These are phyloP conservation scores for Plantago elongata DNA, from an alignment of 257 asterid genomes.

Conservation along the genomic window DNA sequence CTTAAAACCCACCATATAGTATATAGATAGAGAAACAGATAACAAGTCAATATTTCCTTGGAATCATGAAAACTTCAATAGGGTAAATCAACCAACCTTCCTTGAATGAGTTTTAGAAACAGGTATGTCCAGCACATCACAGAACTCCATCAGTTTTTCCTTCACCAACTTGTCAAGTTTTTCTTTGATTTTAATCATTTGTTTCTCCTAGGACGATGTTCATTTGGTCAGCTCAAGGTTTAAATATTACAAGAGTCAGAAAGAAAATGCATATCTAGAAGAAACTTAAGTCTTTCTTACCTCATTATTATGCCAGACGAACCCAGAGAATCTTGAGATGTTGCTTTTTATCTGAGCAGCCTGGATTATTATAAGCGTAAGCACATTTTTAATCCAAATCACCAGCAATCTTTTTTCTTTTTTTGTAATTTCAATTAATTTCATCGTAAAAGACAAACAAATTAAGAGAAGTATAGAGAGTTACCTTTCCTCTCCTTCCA, in stretches of 20 bases:
- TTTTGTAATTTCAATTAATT: not conserved
- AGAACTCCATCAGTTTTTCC: conserved; percentile 77
- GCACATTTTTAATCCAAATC: conserved; percentile 1
- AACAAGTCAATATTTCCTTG: conserved; percentile 10
- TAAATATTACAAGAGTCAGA: conserved; percentile 7
- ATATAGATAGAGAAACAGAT: conserved; percentile 5
- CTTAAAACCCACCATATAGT: conserved; percentile 12
- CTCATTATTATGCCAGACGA: conserved; percentile 87
- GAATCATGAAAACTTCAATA: not conserved
- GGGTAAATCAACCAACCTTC: conserved; percentile 57
- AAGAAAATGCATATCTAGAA: conserved; percentile 1
- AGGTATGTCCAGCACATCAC: conserved; percentile 75
- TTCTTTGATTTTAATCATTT: conserved; percentile 61
- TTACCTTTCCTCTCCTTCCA: conserved; percentile 95
- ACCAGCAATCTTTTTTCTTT: not conserved
- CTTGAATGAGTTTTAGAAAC: conserved; percentile 51
- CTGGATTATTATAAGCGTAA: conserved; percentile 38
- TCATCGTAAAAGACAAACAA: not conserved
- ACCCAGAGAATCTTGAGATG: conserved; percentile 83
- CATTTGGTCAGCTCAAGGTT: conserved; percentile 13
- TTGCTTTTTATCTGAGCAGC: conserved; percentile 75
- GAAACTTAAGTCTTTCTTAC: conserved; percentile 27
- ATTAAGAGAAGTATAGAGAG: conserved; percentile 11
- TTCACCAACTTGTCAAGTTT: conserved; percentile 80
- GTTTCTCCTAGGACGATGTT: conserved; percentile 65